Base-by-base conservation (phyloP, 805 yeast species). In the Lipomyces chichibuensis region DNA sequence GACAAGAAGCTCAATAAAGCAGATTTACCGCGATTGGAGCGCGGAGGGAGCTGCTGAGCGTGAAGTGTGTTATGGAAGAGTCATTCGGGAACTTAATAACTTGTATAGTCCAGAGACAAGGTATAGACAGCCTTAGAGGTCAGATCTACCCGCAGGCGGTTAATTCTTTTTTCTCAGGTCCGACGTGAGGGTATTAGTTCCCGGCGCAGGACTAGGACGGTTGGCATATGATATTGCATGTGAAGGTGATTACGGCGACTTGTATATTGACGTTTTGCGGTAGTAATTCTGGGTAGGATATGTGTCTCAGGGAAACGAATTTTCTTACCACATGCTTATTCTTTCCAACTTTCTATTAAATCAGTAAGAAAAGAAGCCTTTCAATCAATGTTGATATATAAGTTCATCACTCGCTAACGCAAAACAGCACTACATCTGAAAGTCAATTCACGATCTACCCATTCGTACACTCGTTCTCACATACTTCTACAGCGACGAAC, bases 131-230 rank as follows among this genome's bases (percentile, higher is more conserved):
- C 2, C 32, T 7, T 23, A 23, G 14, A 17, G 49, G n/a, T n/a
- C 5, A n/a, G 23, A 23, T 43, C 2, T 43, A 37, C 4, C 0
- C 46, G n/a, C 25, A 0, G 6, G 23, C 14, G 7, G 49, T 6
- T 43, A 43, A 43, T n/a, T 17, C 23, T 17, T 43, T 13, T 33
- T 14, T n/a, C 49, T 51, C 59, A 56, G 25, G 77, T 84, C 32
- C 14, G 25, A 55, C 13, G 54, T 49, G 35, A 43, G 52, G 35
- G 82, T 91, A 0, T 78, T 93, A 4, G 84, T 91, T 0, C 98
- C 98, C 0, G 98, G 98, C 0, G 85, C 95, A 1, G 98, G 98
- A 0, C 79, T 90, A 27, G 97, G 97, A 0, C 80, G 92, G 70
- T 78, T 92, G 0, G 88, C 97, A 1, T 88, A 87, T 74, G 91